A percentile compares a stretch with the other conserved stretches of the same genome.
These are phyloP conservation scores for Metarhizium robertsii DNA, from an alignment of 2,329 filamentous ascomycete species.

Conservation along the genomic window DNA sequence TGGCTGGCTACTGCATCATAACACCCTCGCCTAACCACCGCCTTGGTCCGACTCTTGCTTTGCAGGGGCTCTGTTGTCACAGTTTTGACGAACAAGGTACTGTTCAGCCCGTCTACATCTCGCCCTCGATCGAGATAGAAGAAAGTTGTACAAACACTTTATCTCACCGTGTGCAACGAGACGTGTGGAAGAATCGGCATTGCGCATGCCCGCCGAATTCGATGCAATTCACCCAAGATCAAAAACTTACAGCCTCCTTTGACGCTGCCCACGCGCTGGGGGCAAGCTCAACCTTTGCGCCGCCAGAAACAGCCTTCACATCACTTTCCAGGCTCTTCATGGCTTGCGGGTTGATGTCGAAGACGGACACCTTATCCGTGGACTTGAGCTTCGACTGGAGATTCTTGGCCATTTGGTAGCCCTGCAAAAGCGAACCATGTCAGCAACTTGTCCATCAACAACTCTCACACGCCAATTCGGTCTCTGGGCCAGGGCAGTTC, in stretches of 20 bases:
- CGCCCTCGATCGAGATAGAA: no score
- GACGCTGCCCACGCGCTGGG: constrained; percentile 37
- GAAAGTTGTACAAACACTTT: no score
- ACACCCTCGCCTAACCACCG: no score
- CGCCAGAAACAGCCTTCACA: constrained; percentile 32
- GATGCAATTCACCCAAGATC: not conserved
- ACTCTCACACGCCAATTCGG: not conserved
- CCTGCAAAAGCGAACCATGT: constrained; percentile 24
- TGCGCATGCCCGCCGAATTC: not conserved
- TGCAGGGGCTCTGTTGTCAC: no score
- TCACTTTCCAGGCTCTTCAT: constrained; percentile 37
- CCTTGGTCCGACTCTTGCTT: no score
- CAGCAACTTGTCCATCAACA: not conserved
- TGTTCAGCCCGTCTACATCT: no score
- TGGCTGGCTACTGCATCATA: not conserved
- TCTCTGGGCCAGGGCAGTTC: no score
- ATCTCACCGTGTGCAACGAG: not conserved
- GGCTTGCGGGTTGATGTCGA: constrained; percentile 45
- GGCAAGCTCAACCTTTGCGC: constrained; percentile 37
- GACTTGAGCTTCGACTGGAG: constrained; percentile 46
- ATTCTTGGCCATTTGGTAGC: constrained; percentile 55
- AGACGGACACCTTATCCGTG: constrained; percentile 41
- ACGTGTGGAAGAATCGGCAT: not conserved
- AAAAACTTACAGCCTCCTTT: constrained; percentile 41
- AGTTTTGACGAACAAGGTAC: no score